Percentiles rank a stretch among this genome's conserved stretches.
Conservation (phyloP, 106 monocot genomes). For the Platanthera zijinensis region DNA sequence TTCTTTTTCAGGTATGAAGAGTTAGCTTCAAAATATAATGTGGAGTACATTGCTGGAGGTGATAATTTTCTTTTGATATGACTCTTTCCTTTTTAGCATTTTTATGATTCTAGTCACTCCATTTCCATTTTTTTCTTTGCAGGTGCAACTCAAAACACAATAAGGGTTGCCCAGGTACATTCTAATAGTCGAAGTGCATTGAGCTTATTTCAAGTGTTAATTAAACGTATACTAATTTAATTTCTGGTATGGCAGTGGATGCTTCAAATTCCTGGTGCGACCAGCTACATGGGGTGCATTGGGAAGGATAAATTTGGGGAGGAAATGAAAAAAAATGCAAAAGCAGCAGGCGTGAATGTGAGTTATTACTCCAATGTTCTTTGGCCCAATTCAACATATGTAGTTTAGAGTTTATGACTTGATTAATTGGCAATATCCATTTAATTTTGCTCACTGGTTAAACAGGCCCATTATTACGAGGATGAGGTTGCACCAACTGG, state of each 20-base stretch:
- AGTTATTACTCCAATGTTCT: background rate
- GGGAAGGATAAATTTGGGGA: conserved; percentile 97
- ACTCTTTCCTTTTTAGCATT: background rate
- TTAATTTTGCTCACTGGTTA: background rate
- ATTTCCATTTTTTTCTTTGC: conserved; percentile 3
- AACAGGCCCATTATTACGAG: conserved; percentile 81
- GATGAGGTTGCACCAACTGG: conserved; percentile 74
- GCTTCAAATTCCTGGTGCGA: conserved; percentile 95
- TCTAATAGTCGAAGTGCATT: background rate
- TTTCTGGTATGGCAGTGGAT: conserved; percentile 64
- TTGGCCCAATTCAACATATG: background rate
- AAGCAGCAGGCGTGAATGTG: conserved; percentile 79
- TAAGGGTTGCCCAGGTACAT: conserved; percentile 91
- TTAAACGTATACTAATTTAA: background rate
- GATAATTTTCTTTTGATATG: background rate
- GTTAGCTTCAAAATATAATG: conserved; percentile 53
- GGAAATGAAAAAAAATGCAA: conserved; percentile 87
- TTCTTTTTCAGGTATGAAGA: conserved; percentile 66
- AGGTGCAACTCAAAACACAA: conserved; percentile 96
- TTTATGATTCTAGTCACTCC: background rate
- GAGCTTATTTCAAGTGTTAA: background rate
- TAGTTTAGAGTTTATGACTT: background rate
- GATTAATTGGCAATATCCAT: background rate
- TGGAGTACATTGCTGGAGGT: conserved; percentile 98
- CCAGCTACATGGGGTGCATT: conserved; percentile 91